Base-by-base conservation (phyloP, 106 monocot genomes). In the Platanthera zijinensis region DNA sequence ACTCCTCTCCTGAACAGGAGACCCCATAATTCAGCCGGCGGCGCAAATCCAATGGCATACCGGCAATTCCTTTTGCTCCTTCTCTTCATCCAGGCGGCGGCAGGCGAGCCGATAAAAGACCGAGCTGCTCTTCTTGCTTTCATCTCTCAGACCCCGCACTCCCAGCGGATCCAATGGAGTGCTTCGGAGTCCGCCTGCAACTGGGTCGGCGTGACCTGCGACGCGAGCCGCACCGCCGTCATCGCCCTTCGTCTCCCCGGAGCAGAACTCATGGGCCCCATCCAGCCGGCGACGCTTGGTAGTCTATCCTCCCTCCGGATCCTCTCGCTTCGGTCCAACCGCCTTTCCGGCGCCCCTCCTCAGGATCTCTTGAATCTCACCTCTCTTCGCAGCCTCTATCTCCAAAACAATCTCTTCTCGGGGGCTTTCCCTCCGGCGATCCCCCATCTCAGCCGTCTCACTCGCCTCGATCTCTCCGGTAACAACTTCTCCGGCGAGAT, bases 271-370 rank as follows among this genome's bases (percentile, higher is more conserved):
- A 72, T 82, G 14, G 92, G 92, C 39, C 78, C 83, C 50, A 77
- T 92, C 66, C 89, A 89, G 0, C 57, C 84, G 53, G 39, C 51
- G 17, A 87, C 86, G 17, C 80, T 96, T 61, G 84, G 87, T 74
- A 75, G 59, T 4, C 87, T 96, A 72, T 52, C 67, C 50, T 61
- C 54, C 54, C 93, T 96, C 57, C 88, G 83, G 30, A 85, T 96
- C 59, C 78, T 96, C 76, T 93, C 90, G 47, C 93, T 96, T 77
- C 90, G 90, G 54, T 81, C 80, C 79, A 96, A 96, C 79, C 53
- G 50, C 52, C 83, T 96, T 74, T 72, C 76, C 59, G 96, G 96
- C 54, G 50, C 83, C 62, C 56, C 90, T 10, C 96, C 95, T 39
- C 56, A 73, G 18, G 87, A 86, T 73, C 52, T 96, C 73, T 59